These are phyloP conservation scores for Anethum foeniculum DNA, from an alignment of 140 eudicot genomes.

Conservation along the genomic window DNA sequence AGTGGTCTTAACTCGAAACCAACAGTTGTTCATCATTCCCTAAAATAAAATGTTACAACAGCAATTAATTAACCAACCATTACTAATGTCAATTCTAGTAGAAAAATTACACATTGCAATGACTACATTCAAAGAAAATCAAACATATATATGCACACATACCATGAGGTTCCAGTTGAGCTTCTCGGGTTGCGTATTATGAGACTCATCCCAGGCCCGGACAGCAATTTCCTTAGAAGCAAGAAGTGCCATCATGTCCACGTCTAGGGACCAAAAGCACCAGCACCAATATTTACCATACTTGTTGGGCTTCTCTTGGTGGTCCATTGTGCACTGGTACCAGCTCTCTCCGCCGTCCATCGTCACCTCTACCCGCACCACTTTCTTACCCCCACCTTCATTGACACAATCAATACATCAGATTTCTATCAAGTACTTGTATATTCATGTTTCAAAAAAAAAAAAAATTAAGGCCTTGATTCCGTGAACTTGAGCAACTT, in stretches of 20 bases:
- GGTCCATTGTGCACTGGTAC: conserved; percentile 56
- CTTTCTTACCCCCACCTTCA: conserved; percentile 90
- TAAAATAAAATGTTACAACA: conserved; percentile 3
- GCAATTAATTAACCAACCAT: neutral
- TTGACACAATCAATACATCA: neutral
- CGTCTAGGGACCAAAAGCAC: conserved; percentile 95
- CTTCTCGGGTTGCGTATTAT: conserved; percentile 90
- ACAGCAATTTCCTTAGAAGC: conserved; percentile 83
- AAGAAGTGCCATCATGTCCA: conserved; percentile 76
- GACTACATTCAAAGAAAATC: neutral
- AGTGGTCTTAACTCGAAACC: conserved; percentile 86
- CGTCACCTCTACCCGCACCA: conserved; percentile 91
- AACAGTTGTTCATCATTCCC: conserved; percentile 99
- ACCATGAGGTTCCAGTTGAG: conserved; percentile 97
- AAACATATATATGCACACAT: neutral
- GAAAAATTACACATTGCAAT: neutral
- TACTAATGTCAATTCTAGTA: no score
- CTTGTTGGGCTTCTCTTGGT: conserved; percentile 64
- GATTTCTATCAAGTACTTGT: neutral
- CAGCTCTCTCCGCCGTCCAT: conserved; percentile 94
- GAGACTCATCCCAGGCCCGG: conserved; percentile 93
- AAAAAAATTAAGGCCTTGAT: no score
- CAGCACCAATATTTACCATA: conserved; percentile 95
- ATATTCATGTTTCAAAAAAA: neutral
- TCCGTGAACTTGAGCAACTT: no score